Percentiles rank a stretch among this genome's conserved stretches.
phyloP scores from a whole-genome alignment of 2,329 filamentous ascomycete species.

The Blumeriella jaapii region DNA sequence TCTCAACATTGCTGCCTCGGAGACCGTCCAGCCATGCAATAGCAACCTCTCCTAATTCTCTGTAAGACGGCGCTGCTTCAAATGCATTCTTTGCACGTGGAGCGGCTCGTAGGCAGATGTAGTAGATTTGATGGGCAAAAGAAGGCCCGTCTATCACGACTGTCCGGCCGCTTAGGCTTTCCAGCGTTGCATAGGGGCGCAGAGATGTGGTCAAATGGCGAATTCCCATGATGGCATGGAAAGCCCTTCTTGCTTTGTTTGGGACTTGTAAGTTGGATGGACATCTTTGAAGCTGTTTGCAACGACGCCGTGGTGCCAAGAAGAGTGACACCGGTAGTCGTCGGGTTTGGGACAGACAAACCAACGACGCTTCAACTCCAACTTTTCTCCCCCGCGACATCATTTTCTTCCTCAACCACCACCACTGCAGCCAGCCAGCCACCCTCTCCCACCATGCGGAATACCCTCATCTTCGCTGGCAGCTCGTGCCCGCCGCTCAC shows the following conservation, averaged over 20 bases:
- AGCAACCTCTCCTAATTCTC: constrained; percentile 46
- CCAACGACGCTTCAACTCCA: constrained; percentile 1
- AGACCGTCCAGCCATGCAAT: constrained; percentile 53
- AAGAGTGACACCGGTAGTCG: background rate
- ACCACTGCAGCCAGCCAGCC: too few relatives aligned
- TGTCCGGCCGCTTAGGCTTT: constrained; percentile 31
- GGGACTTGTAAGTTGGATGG: too few relatives aligned
- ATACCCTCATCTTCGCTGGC: constrained; percentile 57
- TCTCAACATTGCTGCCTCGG: constrained; percentile 38
- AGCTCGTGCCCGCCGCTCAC: constrained; percentile 55
- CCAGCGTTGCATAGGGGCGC: constrained; percentile 37
- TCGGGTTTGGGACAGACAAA: background rate
- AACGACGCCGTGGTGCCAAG: too few relatives aligned
- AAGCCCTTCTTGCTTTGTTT: too few relatives aligned
- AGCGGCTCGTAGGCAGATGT: constrained; percentile 37
- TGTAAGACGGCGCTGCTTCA: constrained; percentile 47
- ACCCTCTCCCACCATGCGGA: constrained; percentile 44
- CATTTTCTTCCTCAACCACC: constrained; percentile 3
- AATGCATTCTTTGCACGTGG: constrained; percentile 33
- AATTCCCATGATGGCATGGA: constrained; percentile 43
- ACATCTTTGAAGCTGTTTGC: too few relatives aligned
- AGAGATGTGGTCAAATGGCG: constrained; percentile 42
- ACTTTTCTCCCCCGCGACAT: background rate
- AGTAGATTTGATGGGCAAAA: constrained; percentile 62
- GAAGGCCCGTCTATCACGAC: constrained; percentile 67